These are phyloP conservation scores for Backusella sp. DNA, from an alignment of 192 early-diverging fungal genomes.

Conservation along the genomic window DNA sequence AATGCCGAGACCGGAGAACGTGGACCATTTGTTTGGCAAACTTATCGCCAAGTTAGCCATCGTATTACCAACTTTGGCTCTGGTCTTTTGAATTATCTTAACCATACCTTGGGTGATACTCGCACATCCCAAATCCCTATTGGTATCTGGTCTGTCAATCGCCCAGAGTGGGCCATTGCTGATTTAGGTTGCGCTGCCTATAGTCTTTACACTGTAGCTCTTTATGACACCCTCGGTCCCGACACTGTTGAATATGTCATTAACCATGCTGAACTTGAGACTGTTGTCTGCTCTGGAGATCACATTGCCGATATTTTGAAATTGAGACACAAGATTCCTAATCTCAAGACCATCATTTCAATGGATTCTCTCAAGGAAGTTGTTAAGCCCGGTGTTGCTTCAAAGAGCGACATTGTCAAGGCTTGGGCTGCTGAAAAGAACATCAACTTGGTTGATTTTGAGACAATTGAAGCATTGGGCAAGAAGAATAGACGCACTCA, in stretches of 20 bases:
- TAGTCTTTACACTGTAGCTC: conserved; percentile 65
- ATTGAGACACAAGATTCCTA: conserved; percentile 59
- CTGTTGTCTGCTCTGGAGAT: conserved; percentile 65
- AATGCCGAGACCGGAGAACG: conserved; percentile 58
- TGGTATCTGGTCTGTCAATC: conserved; percentile 76
- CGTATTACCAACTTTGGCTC: conserved; percentile 65
- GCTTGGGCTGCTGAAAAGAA: conserved; percentile 65
- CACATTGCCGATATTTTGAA: conserved; percentile 49
- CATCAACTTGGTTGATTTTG: conserved; percentile 58
- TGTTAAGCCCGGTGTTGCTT: conserved; percentile 21
- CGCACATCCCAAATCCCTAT: conserved; percentile 34
- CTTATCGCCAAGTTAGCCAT: conserved; percentile 62
- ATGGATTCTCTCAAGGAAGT: conserved; percentile 67
- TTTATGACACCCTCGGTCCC: conserved; percentile 89
- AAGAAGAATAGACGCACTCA: conserved; percentile 48
- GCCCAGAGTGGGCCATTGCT: conserved; percentile 74
- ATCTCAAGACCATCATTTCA: conserved; percentile 70
- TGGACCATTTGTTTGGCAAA: conserved; percentile 71
- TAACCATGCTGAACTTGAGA: conserved; percentile 76
- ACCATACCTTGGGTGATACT: conserved; percentile 34
- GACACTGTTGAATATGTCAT: conserved; percentile 83
- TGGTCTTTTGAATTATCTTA: conserved; percentile 63
- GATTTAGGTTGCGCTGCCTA: conserved; percentile 68
- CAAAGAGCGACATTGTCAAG: conserved; percentile 40
- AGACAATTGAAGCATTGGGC: conserved; percentile 61